phyloP scores from a whole-genome alignment of 2,329 filamentous ascomycete species.

The Sordariomycetes sp. region DNA sequence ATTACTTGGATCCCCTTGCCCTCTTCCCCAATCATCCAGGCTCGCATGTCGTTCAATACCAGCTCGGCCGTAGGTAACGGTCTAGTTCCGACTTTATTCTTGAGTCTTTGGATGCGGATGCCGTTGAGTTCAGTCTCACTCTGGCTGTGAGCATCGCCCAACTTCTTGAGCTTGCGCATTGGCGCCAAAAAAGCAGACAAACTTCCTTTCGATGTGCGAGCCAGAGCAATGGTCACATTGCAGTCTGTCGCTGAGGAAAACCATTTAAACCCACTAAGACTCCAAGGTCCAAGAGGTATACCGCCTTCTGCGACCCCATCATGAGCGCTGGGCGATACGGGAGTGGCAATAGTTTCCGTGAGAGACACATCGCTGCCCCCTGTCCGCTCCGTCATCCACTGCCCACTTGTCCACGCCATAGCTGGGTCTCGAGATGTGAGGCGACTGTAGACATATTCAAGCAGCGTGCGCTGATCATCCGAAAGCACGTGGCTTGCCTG shows the following conservation, averaged over 20 bases:
- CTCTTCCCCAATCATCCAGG: conserved; percentile 56
- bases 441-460: conserved; percentile 41
- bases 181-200: conserved; percentile 59
- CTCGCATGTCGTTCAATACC: conserved; percentile 53
- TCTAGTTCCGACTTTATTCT: conserved; percentile 64
- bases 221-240: conserved; percentile 52
- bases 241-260: conserved; percentile 22
- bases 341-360: conserved; percentile 53
- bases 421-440: conserved; percentile 40
- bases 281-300: conserved; percentile 44
- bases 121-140: conserved; percentile 46
- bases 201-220: conserved; percentile 35
- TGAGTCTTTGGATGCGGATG: conserved; percentile 58
- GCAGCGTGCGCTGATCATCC: conserved; percentile 26
- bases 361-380: conserved; percentile 62
- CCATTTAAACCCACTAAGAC: conserved; percentile 61
- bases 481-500: conserved; percentile 12
- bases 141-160: conserved; percentile 22
- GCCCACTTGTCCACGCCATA: conserved; percentile 59
- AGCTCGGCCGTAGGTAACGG: conserved; percentile 65
- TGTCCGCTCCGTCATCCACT: conserved; percentile 69
- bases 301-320: conserved; percentile 4
- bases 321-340: not conserved
- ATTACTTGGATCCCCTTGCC: conserved; percentile 62
- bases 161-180: conserved; percentile 25